Evolutionary conservation across 257 asterid species (phyloP), one percentile per base, ranked within the genome.

Genomic region (Coffea eugenioides): DNA sequence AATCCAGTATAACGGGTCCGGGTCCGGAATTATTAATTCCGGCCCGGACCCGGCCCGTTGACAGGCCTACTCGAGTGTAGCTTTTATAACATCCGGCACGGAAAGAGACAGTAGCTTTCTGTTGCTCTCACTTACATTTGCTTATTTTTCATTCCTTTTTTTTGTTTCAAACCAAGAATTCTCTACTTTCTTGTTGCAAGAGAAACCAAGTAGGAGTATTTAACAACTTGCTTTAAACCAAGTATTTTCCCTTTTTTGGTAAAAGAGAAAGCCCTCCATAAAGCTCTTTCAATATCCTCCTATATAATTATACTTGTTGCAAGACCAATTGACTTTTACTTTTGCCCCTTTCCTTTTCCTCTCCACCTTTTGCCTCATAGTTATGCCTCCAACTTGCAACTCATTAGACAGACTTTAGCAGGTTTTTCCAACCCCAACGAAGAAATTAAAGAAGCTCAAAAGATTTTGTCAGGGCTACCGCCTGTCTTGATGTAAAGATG

Each of bases 201-300:
- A 31, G 34, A 31, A 31, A 1, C 34, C 34, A 31, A 31, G 34
- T 31, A 31, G 34, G 34, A 31, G 34, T 31, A 31, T 31, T 39
- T 39, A 4, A 39, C 43, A 39, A 3, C 43, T 39, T 4, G 3
- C 4, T 39, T 39, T 39, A 2, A 39, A 39, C 71, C 8, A 41
- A 61, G 45, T n/a, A 61, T 62, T 59, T 45, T 45, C 0, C 43
- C 71, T 62, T 62, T 75, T n/a, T 75, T 3, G 79, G 71, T 61
- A 76, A 43, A 61, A 76, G 79, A 61, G 71, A 76, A 61, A 61
- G 79, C 71, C n/a, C 79, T 62, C 4, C 43, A 39, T 4, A 57
- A 76, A 46, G 45, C 8, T 49, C 25, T 18, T 23, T 25, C 71
- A 59, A 46, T 10, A 34, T 34, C 77, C 68, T 16, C 43, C 43